phyloP scores from a whole-genome alignment of 2,329 filamentous ascomycete species.

The Alternaria tenuissima region DNA sequence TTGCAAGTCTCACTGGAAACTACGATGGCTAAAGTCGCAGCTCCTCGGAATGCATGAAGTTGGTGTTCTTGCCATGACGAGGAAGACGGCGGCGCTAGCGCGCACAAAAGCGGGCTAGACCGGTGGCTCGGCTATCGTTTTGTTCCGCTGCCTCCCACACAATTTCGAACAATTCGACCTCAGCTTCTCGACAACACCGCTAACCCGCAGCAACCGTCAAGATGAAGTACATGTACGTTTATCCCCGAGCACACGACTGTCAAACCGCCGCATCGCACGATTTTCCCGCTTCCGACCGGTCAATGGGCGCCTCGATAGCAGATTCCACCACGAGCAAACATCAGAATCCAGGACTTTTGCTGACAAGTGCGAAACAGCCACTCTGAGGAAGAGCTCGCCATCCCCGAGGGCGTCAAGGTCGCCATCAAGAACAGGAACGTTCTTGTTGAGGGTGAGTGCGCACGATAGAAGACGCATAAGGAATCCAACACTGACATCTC shows the following conservation, averaged over 20 bases:
- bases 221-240: slow-evolving; percentile 90
- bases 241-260: slow-evolving; percentile 15
- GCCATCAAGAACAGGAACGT: slow-evolving; percentile 95
- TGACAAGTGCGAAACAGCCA: slow-evolving; percentile 62
- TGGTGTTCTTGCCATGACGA: slow-evolving; percentile 8
- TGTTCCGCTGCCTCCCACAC: slow-evolving; percentile 18
- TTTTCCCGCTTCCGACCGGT: slow-evolving; percentile 20
- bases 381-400: slow-evolving; percentile 92
- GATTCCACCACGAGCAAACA: slow-evolving; percentile 22
- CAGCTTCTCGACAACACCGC: slow-evolving; percentile 41
- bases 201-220: slow-evolving; percentile 63
- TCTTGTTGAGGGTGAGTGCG: slow-evolving; percentile 92
- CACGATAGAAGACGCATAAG: not conserved
- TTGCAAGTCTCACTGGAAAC: not conserved
- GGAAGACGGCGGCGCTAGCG: slow-evolving; percentile 12
- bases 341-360: slow-evolving; percentile 28
- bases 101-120: slow-evolving; percentile 16
- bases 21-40: not conserved
- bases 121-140: slow-evolving; percentile 26
- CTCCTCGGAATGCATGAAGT: not conserved
- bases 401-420: slow-evolving; percentile 98
- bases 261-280: slow-evolving; percentile 25
- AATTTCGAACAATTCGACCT: slow-evolving; percentile 21
- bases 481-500: slow-evolving; percentile 28
- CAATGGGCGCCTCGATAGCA: slow-evolving; percentile 21